Conservation (phyloP, 169 alveolate genomes). For the Plasmodium chabaudi region DNA sequence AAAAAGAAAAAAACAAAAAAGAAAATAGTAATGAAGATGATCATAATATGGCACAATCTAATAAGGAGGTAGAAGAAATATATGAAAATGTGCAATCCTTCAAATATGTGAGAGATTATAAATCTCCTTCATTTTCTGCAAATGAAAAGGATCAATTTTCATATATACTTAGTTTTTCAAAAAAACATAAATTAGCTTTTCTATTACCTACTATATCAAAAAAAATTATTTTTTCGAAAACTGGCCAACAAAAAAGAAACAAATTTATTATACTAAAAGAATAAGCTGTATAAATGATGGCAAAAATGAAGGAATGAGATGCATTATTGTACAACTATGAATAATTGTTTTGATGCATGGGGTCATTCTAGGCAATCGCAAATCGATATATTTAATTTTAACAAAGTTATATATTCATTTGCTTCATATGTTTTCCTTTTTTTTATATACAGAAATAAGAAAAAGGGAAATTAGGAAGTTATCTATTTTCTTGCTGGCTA, state of each 20-base stretch:
- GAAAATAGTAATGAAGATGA: neutral
- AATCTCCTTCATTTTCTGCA: conserved; percentile 40
- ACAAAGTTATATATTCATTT: too few relatives aligned
- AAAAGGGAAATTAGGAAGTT: too few relatives aligned
- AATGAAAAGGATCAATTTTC: conserved; percentile 46
- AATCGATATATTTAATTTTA: too few relatives aligned
- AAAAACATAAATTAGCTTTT: conserved; percentile 38
- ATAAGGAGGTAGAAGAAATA: neutral
- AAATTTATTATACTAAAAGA: conserved; percentile 44
- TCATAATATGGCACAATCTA: too few relatives aligned
- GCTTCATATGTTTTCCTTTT: too few relatives aligned
- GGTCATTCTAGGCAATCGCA: too few relatives aligned
- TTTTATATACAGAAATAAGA: too few relatives aligned
- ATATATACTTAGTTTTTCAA: conserved; percentile 38
- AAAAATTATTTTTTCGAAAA: conserved; percentile 68
- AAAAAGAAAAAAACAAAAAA: neutral
- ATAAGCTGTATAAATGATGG: neutral
- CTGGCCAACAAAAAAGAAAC: conserved; percentile 69
- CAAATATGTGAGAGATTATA: conserved; percentile 68
- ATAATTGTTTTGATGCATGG: too few relatives aligned
- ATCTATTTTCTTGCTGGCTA: too few relatives aligned
- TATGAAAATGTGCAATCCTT: conserved; percentile 28
- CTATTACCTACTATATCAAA: conserved; percentile 46
- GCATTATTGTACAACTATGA: too few relatives aligned
- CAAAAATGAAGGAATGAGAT: neutral